Percentiles rank a stretch among this genome's conserved stretches.
Evolutionary conservation across 2,329 filamentous ascomycete genomes (phyloP).

Genomic region (Clarireedia sp.): DNA sequence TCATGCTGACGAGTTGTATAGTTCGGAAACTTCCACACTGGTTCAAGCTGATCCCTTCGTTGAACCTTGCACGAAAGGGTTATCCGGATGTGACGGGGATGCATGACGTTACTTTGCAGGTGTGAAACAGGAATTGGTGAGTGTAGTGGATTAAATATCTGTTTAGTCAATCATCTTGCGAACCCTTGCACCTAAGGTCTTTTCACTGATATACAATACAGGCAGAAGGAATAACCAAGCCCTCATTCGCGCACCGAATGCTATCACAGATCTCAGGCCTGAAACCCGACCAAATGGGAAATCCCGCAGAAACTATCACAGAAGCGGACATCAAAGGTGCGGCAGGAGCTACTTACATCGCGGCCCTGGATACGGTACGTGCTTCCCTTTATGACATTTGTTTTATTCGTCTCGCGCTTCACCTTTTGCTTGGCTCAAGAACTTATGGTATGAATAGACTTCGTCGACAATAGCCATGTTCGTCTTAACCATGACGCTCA

Average conservation of each 20-base stretch:
- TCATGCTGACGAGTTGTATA: background rate
- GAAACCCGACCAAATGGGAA: background rate
- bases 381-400: background rate
- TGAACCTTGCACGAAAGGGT: conserved; percentile 25
- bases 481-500: conserved; percentile 31
- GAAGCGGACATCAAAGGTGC: conserved; percentile 34
- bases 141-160: background rate
- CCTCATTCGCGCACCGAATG: conserved; percentile 6
- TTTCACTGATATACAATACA: background rate
- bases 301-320: background rate
- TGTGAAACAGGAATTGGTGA: conserved; percentile 11
- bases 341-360: conserved; percentile 40
- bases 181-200: background rate
- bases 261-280: background rate
- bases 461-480: conserved; percentile 18
- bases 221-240: background rate
- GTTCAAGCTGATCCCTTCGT: conserved; percentile 21
- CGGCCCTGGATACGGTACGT: conserved; percentile 29
- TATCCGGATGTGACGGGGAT: conserved; percentile 32
- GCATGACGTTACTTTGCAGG: conserved; percentile 35
- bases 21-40: conserved; percentile 33
- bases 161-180: background rate
- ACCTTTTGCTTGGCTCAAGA: background rate
- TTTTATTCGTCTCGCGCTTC: background rate
- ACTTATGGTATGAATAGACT: background rate